These are phyloP conservation scores for Multifurca ochricompacta DNA, from an alignment of 768 basidiomycete genomes.

Conservation along the genomic window DNA sequence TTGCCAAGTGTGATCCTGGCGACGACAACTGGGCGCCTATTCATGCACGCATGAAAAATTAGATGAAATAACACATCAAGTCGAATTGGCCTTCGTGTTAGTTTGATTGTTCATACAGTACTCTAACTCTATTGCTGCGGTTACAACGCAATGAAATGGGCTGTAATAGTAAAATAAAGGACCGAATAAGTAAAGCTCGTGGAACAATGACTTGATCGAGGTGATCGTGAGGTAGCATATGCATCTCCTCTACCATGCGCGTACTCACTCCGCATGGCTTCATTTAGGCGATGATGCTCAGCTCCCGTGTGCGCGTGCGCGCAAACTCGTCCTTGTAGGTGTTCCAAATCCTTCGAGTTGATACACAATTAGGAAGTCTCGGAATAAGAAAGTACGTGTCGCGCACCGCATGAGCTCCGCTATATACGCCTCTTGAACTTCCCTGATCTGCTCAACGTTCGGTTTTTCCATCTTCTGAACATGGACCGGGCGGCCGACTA, in stretches of 20 bases:
- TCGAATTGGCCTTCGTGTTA: background rate
- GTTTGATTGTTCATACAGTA: slow-evolving; percentile 13
- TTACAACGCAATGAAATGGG: background rate
- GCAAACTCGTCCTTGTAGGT: slow-evolving; percentile 94
- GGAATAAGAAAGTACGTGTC: background rate
- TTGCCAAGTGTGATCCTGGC: slow-evolving; percentile 58
- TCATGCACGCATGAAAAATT: slow-evolving; percentile 22
- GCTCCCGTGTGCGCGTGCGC: slow-evolving; percentile 65
- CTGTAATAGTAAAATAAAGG: background rate
- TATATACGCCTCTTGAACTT: slow-evolving; percentile 81
- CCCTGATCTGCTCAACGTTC: slow-evolving; percentile 67
- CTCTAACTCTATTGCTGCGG: slow-evolving; percentile 8
- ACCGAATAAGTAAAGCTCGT: background rate
- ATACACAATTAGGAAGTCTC: background rate
- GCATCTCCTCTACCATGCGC: background rate
- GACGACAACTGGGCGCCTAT: slow-evolving; percentile 36
- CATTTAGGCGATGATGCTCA: slow-evolving; percentile 67
- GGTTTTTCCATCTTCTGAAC: slow-evolving; percentile 74
- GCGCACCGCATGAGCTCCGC: slow-evolving; percentile 82
- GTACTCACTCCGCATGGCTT: background rate
- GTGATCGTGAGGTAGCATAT: background rate
- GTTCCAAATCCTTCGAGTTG: slow-evolving; percentile 77
- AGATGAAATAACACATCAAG: background rate
- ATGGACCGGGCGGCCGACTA: slow-evolving; percentile 86
- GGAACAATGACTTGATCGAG: background rate